Percentiles rank a stretch among this genome's conserved stretches.
Evolutionary conservation across 2,329 filamentous ascomycete genomes (phyloP).

Genomic region (Fusarium xyrophilum): DNA sequence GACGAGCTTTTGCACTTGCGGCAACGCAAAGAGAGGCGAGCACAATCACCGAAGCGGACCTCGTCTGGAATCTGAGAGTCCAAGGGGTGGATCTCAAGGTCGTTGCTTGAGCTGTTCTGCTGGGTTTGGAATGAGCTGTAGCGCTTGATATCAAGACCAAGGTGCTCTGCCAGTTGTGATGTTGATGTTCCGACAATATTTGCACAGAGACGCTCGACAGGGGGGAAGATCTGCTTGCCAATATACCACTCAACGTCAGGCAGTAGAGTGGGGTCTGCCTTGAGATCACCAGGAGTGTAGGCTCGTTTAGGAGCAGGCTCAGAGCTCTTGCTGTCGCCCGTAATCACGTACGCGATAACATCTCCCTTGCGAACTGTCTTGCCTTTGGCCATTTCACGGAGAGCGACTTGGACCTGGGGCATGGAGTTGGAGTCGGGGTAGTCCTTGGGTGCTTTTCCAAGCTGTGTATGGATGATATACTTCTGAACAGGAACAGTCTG

Average conservation of each 20-base stretch:
- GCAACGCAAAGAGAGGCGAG: conserved; percentile 79
- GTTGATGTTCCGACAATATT: conserved; percentile 94
- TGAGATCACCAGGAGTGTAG: conserved; percentile 83
- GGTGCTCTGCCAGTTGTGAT: conserved; percentile 86
- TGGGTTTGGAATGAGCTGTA: conserved; percentile 65
- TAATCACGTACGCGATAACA: conserved; percentile 96
- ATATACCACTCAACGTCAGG: conserved; percentile 98
- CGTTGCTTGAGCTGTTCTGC: conserved; percentile 60
- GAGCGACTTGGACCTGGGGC: conserved; percentile 95
- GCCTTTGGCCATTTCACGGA: conserved; percentile 84
- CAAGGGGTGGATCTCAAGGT: conserved; percentile 83
- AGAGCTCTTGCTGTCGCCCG: conserved; percentile 69
- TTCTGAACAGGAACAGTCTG: conserved; percentile 77
- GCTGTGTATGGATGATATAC: conserved; percentile 97
- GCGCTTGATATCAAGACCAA: conserved; percentile 88
- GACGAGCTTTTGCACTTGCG: conserved; percentile 76
- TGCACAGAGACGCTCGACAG: conserved; percentile 95
- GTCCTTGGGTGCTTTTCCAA: conserved; percentile 90
- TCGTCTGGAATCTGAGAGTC: conserved; percentile 94
- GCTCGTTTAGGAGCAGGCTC: conserved; percentile 87
- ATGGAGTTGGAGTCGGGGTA: conserved; percentile 95
- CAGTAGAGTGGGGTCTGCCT: conserved; percentile 74
- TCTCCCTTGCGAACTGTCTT: conserved; percentile 91
- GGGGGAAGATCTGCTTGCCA: conserved; percentile 97
- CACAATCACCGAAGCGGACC: conserved; percentile 84